Percentiles rank a stretch among this genome's conserved stretches.
These are phyloP conservation scores for Penicillium cinerascens DNA, from an alignment of 495 filamentous ascomycete genomes.

Conservation along the genomic window DNA sequence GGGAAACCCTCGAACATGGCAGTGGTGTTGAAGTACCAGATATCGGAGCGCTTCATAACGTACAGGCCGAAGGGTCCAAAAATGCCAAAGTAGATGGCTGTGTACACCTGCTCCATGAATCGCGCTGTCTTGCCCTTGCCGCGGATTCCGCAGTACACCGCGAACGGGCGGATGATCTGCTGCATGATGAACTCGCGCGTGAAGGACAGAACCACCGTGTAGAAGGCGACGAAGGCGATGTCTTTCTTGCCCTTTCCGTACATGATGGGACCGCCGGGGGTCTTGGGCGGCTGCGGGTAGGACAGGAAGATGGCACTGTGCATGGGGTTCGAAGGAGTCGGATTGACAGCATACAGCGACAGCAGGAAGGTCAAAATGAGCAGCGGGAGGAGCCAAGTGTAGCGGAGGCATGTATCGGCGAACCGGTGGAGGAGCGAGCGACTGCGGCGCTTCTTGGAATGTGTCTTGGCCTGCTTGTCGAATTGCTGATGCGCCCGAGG, in stretches of 20 bases:
- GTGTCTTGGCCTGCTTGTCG: conserved; percentile 36
- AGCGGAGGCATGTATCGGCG: conserved; percentile 62
- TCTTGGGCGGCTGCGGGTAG: conserved; percentile 65
- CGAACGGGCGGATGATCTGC: conserved; percentile 77
- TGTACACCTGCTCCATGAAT: conserved; percentile 98
- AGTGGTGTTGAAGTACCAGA: conserved; percentile 97
- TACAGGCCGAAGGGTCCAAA: conserved; percentile 86
- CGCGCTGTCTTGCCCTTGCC: conserved; percentile 77
- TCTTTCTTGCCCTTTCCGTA: conserved; percentile 90
- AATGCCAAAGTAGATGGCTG: conserved; percentile 87
- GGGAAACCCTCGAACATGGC: conserved; percentile 93
- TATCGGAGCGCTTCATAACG: conserved; percentile 82
- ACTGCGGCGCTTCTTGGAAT: conserved; percentile 48
- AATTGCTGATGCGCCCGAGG: conserved; percentile 18
- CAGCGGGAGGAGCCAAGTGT: conserved; percentile 80
- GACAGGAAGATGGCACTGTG: conserved; percentile 90
- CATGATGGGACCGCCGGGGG: conserved; percentile 55
- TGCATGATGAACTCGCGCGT: conserved; percentile 98
- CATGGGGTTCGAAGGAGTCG: conserved; percentile 75
- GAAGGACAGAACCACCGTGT: conserved; percentile 84
- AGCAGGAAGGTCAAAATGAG: conserved; percentile 63
- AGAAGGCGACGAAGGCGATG: conserved; percentile 84
- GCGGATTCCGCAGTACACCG: conserved; percentile 64
- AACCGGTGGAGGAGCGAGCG: conserved; percentile 62
- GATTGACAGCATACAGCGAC: conserved; percentile 70